Evolutionary conservation across 805 yeast genomes (phyloP).

Genomic region (Starmerella davenportii): DNA sequence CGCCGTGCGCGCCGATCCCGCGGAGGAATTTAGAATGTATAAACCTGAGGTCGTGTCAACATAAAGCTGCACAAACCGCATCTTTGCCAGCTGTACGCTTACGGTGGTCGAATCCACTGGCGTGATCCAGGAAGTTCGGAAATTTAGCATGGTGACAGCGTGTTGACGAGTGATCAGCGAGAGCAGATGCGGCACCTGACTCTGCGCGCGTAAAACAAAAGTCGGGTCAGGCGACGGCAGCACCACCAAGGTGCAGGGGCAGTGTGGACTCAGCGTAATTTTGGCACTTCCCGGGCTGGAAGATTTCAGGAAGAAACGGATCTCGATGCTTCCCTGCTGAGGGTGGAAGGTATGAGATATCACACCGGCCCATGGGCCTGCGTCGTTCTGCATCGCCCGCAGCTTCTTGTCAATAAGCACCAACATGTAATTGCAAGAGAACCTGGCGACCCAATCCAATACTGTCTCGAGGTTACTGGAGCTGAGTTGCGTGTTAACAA

Average conservation of each 20-base stretch:
- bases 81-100: constrained; percentile 6
- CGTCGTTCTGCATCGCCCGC: constrained; percentile 27
- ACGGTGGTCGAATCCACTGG: constrained; percentile 2
- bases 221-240: constrained; percentile 11
- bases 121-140: constrained; percentile 10
- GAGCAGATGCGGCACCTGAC: constrained; percentile 1
- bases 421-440: constrained; percentile 46
- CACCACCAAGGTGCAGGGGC: constrained; percentile 4
- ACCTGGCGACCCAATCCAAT: constrained; percentile 39
- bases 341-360: constrained; percentile 38
- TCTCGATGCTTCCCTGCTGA: constrained; percentile 34
- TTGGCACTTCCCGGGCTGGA: constrained; percentile 3
- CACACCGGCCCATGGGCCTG: constrained; percentile 39
- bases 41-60: constrained; percentile 17
- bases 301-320: constrained; percentile 44
- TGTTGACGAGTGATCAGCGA: constrained; percentile 10
- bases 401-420: constrained; percentile 43
- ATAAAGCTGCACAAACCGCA: constrained; percentile 11
- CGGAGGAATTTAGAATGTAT: constrained; percentile 9
- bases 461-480: constrained; percentile 33
- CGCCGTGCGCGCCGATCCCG: constrained; percentile 4
- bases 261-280: constrained; percentile 1
- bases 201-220: constrained; percentile 4
- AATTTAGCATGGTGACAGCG: constrained; percentile 6
- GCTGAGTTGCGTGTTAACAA: constrained; percentile 36